Conservation (phyloP, 257 asterid genomes). For the Solanum pinnatisectum region DNA sequence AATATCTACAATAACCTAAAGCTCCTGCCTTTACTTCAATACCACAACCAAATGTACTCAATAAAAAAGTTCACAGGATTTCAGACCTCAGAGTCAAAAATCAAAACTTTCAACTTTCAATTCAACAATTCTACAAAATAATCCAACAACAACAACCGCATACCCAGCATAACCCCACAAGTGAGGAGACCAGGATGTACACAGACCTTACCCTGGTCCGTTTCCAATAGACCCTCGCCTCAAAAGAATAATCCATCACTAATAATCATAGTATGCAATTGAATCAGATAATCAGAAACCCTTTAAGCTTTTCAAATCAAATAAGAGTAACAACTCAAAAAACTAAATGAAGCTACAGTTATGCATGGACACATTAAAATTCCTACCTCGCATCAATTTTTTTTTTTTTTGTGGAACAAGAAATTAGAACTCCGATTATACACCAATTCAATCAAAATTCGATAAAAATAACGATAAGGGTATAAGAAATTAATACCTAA, state of each 20-base stretch:
- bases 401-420: not conserved
- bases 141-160: not conserved
- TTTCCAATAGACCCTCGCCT: not conserved
- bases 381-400: not conserved
- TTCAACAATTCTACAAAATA: not conserved
- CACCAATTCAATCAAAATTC: not conserved
- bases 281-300: not conserved
- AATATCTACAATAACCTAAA: not conserved
- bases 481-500: not conserved
- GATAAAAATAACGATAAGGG: not conserved
- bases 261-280: not conserved
- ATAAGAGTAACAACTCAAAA: not conserved
- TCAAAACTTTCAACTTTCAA: not conserved
- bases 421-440: not conserved
- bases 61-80: not conserved
- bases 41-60: not conserved
- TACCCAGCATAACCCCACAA: not conserved
- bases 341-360: not conserved
- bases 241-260: not conserved
- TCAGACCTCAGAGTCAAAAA: not conserved
- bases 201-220: not conserved
- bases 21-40: not conserved
- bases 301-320: not conserved
- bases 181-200: not conserved
- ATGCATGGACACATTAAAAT: not conserved